phyloP scores from a whole-genome alignment of 495 filamentous ascomycete species.

The Aspergillus kassunensis region DNA sequence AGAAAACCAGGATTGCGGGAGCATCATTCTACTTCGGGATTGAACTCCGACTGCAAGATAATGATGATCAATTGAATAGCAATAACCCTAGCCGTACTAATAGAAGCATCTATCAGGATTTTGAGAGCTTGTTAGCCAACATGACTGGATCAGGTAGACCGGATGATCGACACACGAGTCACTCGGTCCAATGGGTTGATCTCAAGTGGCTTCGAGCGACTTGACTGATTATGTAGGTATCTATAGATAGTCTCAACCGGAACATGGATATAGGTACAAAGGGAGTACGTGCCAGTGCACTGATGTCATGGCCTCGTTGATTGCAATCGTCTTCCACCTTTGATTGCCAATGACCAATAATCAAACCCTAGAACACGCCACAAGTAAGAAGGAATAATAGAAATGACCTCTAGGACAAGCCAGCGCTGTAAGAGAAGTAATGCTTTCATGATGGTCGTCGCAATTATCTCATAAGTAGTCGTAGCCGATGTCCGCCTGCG shows the following conservation, averaged over 20 bases:
- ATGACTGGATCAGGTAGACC: not conserved
- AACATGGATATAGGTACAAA: constrained; percentile 4
- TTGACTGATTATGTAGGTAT: constrained; percentile 1
- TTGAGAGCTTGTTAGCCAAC: too few species aligned
- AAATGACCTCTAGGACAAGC: not conserved
- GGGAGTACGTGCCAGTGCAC: not conserved
- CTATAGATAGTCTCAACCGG: not conserved
- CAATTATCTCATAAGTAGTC: constrained; percentile 11
- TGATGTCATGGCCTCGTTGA: not conserved
- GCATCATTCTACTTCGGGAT: too few species aligned
- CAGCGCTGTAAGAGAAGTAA: constrained; percentile 1
- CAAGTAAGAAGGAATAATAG: not conserved
- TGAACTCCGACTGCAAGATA: not conserved
- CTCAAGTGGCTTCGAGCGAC: not conserved
- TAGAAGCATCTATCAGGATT: not conserved
- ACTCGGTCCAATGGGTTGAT: not conserved
- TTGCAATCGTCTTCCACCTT: not conserved
- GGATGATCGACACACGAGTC: not conserved
- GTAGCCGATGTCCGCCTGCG: not conserved
- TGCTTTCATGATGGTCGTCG: constrained; percentile 3
- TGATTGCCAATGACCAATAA: not conserved
- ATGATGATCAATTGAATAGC: constrained; percentile 1
- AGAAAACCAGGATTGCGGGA: too few species aligned
- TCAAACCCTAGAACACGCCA: not conserved
- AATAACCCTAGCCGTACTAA: not conserved